Conservation (phyloP, 805 yeast species). For the Candida suzukii region DNA sequence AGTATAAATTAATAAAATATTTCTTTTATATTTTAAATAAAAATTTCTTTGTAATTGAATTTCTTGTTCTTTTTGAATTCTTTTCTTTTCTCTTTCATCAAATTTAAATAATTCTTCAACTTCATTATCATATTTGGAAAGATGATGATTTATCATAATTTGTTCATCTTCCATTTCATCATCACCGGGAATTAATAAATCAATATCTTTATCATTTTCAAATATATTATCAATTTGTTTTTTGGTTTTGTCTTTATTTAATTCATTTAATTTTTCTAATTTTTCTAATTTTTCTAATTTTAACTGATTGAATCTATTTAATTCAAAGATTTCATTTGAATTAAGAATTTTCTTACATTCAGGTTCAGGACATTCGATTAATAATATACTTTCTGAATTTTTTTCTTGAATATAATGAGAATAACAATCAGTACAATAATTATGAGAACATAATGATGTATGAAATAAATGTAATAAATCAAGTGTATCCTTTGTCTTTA, state of each 20-base stretch:
- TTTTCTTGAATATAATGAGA: conserved; percentile 46
- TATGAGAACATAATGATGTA: conserved; percentile 33
- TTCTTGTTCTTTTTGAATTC: background rate
- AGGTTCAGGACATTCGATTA: conserved; percentile 64
- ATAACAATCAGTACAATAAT: conserved; percentile 66
- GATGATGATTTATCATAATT: background rate
- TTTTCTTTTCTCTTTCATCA: conserved; percentile 1
- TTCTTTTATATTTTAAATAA: conserved; percentile 32
- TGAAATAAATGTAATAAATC: background rate
- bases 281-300: conserved; percentile 2
- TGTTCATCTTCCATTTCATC: conserved; percentile 1
- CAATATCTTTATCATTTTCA: too few species aligned
- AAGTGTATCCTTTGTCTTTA: too few species aligned
- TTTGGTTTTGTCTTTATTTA: too few species aligned
- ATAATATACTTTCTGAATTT: conserved; percentile 30
- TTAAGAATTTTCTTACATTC: conserved; percentile 39
- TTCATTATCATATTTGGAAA: background rate
- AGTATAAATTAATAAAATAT: conserved; percentile 43
- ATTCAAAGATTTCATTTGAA: conserved; percentile 30
- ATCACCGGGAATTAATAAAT: conserved; percentile 7
- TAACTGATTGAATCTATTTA: conserved; percentile 16
- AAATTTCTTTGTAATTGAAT: conserved; percentile 2
- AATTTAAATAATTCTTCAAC: background rate
- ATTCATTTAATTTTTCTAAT: too few species aligned
- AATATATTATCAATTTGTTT: too few species aligned